Evolutionary conservation across 139 green algal genomes (phyloP).

Genomic region (Pleodorina starrii): DNA sequence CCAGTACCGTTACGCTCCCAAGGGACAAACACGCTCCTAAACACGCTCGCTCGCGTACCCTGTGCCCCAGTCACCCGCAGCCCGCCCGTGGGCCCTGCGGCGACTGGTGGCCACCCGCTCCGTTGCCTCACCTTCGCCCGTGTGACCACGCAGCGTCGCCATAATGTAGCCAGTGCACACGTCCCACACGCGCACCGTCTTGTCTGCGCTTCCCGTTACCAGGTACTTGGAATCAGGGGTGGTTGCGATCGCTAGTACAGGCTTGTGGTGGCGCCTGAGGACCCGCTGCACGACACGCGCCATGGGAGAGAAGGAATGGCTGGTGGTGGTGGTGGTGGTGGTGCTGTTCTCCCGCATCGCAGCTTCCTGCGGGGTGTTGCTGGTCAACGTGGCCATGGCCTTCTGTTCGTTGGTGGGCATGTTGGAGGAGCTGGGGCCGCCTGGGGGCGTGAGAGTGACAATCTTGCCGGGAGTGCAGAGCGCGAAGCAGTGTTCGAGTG

Average conservation of each 20-base stretch:
- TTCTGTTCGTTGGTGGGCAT: constrained; percentile 19
- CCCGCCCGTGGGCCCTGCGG: too few species aligned
- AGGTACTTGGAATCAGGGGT: constrained; percentile 45
- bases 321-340: background rate
- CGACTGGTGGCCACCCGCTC: too few species aligned
- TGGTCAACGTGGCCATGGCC: background rate
- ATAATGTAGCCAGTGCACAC: constrained; percentile 34
- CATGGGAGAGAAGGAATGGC: background rate
- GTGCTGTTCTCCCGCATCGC: background rate
- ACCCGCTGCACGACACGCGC: background rate
- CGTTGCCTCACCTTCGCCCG: constrained; percentile 23
- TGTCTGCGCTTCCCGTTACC: constrained; percentile 26
- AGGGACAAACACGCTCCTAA: too few species aligned
- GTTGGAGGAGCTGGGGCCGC: constrained; percentile 30
- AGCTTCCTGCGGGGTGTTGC: background rate
- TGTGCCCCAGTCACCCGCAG: too few species aligned
- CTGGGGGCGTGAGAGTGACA: background rate
- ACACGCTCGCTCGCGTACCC: too few species aligned
- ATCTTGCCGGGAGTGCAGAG: background rate
- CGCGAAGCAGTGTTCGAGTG: background rate
- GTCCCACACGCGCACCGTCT: constrained; percentile 49
- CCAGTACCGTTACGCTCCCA: too few species aligned
- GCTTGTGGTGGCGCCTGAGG: constrained; percentile 34
- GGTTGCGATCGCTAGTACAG: background rate
- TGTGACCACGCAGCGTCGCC: constrained; percentile 28